phyloP scores from a whole-genome alignment of 352 stramenopile species.

The Thraustotheca clavata region DNA sequence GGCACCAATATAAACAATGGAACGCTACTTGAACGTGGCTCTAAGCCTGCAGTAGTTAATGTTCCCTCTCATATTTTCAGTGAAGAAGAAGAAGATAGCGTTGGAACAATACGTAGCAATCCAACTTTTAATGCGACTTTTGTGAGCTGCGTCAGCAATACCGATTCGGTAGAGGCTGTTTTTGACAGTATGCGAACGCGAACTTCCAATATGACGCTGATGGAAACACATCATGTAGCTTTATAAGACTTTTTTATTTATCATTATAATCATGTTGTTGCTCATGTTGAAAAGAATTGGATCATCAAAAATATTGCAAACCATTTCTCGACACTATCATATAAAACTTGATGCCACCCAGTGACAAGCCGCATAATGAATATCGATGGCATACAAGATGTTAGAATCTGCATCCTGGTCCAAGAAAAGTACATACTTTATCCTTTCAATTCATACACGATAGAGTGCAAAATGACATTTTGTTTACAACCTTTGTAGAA shows the following conservation, averaged over 20 bases:
- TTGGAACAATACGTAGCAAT: background rate
- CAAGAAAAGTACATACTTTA: no score
- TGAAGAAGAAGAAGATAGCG: background rate
- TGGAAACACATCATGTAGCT: background rate
- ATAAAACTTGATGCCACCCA: no score
- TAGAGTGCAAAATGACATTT: no score
- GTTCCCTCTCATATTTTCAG: background rate
- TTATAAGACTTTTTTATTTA: background rate
- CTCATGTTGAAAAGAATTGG: no score
- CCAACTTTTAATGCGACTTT: background rate
- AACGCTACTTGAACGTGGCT: background rate
- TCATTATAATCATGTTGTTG: background rate
- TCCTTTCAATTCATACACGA: no score
- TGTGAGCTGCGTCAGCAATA: no score
- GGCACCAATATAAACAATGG: background rate
- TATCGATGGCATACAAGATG: no score
- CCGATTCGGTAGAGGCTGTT: background rate
- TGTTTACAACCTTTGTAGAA: no score
- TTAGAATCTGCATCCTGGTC: no score
- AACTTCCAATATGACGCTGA: slow-evolving; percentile 3
- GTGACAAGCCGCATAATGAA: no score
- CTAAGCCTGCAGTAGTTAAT: background rate
- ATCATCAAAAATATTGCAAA: no score
- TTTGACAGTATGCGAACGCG: slow-evolving; percentile 4
- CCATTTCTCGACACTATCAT: no score